Evolutionary conservation across 108 stramenopile species (phyloP).

Genomic region (Pseudonitzschia multistriata): DNA sequence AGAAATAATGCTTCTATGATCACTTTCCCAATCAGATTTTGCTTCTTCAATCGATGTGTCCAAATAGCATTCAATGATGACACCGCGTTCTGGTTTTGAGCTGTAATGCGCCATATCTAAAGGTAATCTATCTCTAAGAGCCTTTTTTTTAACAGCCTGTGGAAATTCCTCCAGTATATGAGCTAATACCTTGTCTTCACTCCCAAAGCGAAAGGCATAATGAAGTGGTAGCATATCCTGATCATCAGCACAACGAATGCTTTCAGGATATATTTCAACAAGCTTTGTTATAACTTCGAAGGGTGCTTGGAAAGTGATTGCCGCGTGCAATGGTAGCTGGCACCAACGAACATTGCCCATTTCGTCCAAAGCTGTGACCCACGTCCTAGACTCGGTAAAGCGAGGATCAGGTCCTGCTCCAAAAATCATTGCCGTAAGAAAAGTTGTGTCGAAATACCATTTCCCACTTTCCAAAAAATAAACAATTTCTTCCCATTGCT

Average conservation of each 20-base stretch:
- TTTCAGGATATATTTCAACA: conserved; percentile 45
- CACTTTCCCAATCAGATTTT: conserved; percentile 27
- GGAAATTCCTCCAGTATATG: conserved; percentile 50
- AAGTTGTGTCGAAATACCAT: conserved; percentile 22
- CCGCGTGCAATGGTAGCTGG: conserved; percentile 50
- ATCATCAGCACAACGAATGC: conserved; percentile 57
- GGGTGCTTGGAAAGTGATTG: conserved; percentile 43
- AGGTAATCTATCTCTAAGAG: conserved; percentile 38
- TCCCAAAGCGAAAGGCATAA: conserved; percentile 64
- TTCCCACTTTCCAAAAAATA: conserved; percentile 41
- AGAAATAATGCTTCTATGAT: conserved; percentile 18
- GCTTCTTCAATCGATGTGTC: conserved; percentile 27
- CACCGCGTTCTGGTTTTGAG: conserved; percentile 24
- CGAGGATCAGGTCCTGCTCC: conserved; percentile 18
- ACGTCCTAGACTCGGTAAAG: conserved; percentile 46
- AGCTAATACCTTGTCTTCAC: conserved; percentile 42
- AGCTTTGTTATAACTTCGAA: conserved; percentile 44
- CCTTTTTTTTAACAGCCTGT: conserved; percentile 54
- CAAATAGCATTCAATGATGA: conserved; percentile 33
- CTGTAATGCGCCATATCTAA: conserved; percentile 37
- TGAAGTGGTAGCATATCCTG: conserved; percentile 73
- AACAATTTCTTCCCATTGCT: conserved; percentile 61
- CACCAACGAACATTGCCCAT: conserved; percentile 42
- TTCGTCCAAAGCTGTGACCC: conserved; percentile 63
- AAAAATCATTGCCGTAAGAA: conserved; percentile 27